Conservation (phyloP, 225 moss, liverwort and hornwort species). For the Neckera pumila region DNA sequence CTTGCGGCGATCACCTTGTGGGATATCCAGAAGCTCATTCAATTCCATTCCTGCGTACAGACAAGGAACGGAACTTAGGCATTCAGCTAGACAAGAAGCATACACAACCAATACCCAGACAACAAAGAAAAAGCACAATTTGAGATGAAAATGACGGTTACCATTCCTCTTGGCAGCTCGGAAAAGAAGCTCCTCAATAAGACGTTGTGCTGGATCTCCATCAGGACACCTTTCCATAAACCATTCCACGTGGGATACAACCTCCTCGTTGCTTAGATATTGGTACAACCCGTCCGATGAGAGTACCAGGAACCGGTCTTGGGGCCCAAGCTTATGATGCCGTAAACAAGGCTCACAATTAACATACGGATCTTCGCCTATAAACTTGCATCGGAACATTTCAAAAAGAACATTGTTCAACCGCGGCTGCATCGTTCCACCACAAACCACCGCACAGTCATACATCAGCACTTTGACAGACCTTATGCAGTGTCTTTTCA, state of each 20-base stretch:
- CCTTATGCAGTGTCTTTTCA: neutral
- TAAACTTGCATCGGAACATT: conserved; percentile 96
- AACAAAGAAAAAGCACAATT: neutral
- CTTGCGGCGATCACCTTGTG: conserved; percentile 98
- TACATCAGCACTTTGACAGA: neutral
- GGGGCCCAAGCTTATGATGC: conserved; percentile 89
- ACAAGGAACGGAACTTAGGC: neutral
- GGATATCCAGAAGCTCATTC: conserved; percentile 98
- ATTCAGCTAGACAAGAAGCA: neutral
- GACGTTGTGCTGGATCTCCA: conserved; percentile 97
- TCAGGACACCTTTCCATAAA: conserved; percentile 97
- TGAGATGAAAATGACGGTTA: neutral
- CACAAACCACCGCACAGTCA: neutral
- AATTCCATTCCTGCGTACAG: conserved; percentile 81
- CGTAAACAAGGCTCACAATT: conserved; percentile 81
- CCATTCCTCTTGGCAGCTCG: conserved; percentile 98
- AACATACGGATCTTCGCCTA: conserved; percentile 80
- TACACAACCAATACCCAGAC: neutral
- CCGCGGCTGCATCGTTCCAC: conserved; percentile 59
- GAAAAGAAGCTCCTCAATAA: conserved; percentile 92
- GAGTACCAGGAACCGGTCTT: conserved; percentile 96
- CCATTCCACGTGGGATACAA: conserved; percentile 91
- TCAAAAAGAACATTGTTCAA: conserved; percentile 98
- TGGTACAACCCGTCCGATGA: conserved; percentile 98
- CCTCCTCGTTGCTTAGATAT: conserved; percentile 95